Conservation (phyloP, 2,329 filamentous ascomycete genomes). For the Cladosporium velox region DNA sequence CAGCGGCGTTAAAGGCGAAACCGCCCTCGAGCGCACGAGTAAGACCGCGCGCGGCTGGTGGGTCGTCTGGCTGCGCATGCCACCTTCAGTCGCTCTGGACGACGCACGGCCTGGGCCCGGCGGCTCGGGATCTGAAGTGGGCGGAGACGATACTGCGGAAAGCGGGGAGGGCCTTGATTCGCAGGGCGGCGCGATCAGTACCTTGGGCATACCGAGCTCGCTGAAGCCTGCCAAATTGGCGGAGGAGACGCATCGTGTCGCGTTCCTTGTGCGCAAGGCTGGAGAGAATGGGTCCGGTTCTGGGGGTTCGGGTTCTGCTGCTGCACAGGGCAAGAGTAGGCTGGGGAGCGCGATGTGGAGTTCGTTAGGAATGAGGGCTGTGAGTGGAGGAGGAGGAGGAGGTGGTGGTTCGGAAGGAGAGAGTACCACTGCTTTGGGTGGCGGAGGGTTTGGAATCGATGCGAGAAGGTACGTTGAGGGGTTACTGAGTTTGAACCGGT, state of each 20-base stretch:
- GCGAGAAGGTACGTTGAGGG: constrained; percentile 74
- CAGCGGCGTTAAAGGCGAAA: constrained; percentile 47
- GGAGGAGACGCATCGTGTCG: constrained; percentile 39
- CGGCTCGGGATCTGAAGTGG: background rate
- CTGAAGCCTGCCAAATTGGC: background rate
- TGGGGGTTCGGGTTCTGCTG: constrained; percentile 24
- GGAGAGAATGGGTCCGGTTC: constrained; percentile 31
- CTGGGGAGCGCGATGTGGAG: constrained; percentile 36
- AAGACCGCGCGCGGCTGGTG: constrained; percentile 68
- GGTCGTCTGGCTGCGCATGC: constrained; percentile 65
- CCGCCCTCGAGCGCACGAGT: constrained; percentile 57
- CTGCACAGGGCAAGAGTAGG: constrained; percentile 21
- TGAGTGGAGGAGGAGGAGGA: constrained; percentile 37
- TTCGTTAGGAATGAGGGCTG: constrained; percentile 27
- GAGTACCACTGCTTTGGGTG: constrained; percentile 56
- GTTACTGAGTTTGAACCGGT: constrained; percentile 63
- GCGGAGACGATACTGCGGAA: background rate
- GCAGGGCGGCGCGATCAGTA: constrained; percentile 9
- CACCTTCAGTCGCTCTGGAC: constrained; percentile 28
- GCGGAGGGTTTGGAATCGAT: constrained; percentile 72
- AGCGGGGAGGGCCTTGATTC: background rate
- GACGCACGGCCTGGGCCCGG: background rate
- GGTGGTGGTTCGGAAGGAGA: constrained; percentile 47
- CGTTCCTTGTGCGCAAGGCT: constrained; percentile 46
- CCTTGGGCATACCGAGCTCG: constrained; percentile 13